Percentiles rank a stretch among this genome's conserved stretches.
Conservation (phyloP, 768 basidiomycete species). For the Dendrothele bispora region DNA sequence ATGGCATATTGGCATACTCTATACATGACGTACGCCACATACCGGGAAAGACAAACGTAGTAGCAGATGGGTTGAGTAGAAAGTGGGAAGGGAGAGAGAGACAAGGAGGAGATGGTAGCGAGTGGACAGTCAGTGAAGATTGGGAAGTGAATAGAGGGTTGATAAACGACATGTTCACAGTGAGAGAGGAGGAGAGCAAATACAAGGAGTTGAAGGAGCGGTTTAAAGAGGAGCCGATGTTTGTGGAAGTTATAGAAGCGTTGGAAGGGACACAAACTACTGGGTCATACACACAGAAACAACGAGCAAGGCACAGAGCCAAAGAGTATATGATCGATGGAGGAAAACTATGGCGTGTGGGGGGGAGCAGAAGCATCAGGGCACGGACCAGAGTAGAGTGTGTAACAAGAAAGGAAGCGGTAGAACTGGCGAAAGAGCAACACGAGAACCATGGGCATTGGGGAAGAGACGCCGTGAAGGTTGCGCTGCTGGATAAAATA, state of each 20-base stretch:
- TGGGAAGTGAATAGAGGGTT: slow-evolving; percentile 22
- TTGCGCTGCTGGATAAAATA: slow-evolving; percentile 10
- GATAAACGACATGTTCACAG: not conserved
- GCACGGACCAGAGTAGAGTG: slow-evolving; percentile 1
- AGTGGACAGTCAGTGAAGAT: slow-evolving; percentile 30
- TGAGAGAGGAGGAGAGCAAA: not conserved
- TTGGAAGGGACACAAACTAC: not conserved
- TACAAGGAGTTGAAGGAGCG: not conserved
- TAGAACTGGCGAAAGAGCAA: not conserved
- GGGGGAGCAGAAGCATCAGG: not conserved
- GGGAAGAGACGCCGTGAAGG: slow-evolving; percentile 12
- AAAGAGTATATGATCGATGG: slow-evolving; percentile 18
- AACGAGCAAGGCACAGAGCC: slow-evolving; percentile 15
- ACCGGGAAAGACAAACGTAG: slow-evolving; percentile 20
- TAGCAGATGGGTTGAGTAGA: slow-evolving; percentile 31
- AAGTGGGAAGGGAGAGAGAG: slow-evolving; percentile 15
- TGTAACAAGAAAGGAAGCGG: slow-evolving; percentile 16
- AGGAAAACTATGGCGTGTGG: slow-evolving; percentile 20
- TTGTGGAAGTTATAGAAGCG: slow-evolving; percentile 5
- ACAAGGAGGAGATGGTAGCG: slow-evolving; percentile 22
- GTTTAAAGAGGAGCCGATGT: not conserved
- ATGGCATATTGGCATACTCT: slow-evolving; percentile 21
- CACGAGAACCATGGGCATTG: slow-evolving; percentile 13
- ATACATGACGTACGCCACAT: slow-evolving; percentile 21
- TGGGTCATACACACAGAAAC: slow-evolving; percentile 1